Percentiles rank a stretch among this genome's conserved stretches.
phyloP scores from a whole-genome alignment of 192 early-diverging fungal species.

The Gonapodya prolifera region DNA sequence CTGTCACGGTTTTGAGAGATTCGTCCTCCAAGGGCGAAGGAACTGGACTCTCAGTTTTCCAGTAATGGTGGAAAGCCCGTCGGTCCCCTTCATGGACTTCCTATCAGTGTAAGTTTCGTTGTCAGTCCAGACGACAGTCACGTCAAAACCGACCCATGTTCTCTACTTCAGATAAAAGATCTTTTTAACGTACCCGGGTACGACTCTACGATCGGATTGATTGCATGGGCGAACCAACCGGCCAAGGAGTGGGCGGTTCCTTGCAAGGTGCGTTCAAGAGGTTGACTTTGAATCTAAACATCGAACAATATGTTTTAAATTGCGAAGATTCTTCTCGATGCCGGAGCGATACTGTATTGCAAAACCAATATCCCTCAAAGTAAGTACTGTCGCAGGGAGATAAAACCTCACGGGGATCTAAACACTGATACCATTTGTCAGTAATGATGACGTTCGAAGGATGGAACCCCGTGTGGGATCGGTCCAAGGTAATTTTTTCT shows the following conservation, averaged over 20 bases:
- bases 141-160: no score
- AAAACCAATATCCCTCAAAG: conserved; percentile 4
- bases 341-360: neutral
- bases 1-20: no score
- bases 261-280: no score
- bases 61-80: neutral
- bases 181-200: neutral
- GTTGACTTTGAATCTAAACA: no score
- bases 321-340: neutral
- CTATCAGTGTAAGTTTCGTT: neutral
- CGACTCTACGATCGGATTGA: neutral
- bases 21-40: no score
- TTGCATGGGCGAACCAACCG: neutral
- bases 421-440: neutral
- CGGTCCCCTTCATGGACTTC: neutral
- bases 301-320: no score
- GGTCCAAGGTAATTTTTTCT: no score
- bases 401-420: neutral
- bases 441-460: neutral
- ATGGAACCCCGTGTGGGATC: neutral
- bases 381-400: no score
- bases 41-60: neutral
- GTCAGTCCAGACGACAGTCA: no score
- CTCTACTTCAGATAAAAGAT: no score
- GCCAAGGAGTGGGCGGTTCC: no score